Conservation (phyloP, 1,139 yeast species). For the Saccharomyces hybrid region DNA sequence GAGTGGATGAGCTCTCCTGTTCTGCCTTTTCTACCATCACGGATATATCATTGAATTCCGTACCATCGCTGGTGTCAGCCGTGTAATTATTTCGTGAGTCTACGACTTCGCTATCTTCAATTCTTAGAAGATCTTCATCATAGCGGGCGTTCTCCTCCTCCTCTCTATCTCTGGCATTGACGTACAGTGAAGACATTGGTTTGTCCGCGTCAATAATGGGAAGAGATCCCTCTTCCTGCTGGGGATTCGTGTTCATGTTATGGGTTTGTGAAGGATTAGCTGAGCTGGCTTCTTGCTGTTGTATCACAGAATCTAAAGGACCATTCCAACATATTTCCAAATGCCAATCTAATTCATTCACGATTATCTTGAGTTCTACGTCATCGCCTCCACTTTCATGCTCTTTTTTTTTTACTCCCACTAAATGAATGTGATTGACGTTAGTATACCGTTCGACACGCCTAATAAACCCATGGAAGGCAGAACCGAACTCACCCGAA, state of each 20-base stretch:
- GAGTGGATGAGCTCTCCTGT: slow-evolving; percentile 11
- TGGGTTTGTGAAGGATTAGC: too few species aligned
- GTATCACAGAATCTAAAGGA: slow-evolving; percentile 16
- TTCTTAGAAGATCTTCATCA: too few species aligned
- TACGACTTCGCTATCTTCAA: slow-evolving; percentile 18
- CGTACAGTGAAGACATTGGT: too few species aligned
- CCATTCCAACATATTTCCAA: slow-evolving; percentile 32
- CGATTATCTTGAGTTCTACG: slow-evolving; percentile 20
- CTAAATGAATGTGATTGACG: slow-evolving; percentile 22
- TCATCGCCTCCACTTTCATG: slow-evolving; percentile 7
- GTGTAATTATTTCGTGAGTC: slow-evolving; percentile 4
- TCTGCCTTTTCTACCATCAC: slow-evolving; percentile 22
- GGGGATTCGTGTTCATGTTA: too few species aligned
- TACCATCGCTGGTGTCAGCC: slow-evolving; percentile 3
- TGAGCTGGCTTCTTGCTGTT: too few species aligned
- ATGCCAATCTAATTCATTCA: slow-evolving; percentile 30
- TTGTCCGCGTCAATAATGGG: too few species aligned
- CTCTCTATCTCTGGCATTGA: too few species aligned
- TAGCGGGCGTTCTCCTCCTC: too few species aligned
- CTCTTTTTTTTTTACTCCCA: slow-evolving; percentile 13
- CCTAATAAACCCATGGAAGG: slow-evolving; percentile 25
- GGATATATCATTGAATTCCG: slow-evolving; percentile 12
- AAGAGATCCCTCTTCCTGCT: too few species aligned
- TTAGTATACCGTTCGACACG: slow-evolving; percentile 28
- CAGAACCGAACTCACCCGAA: slow-evolving; percentile 26